A percentile compares a stretch with the other conserved stretches of the same genome.
phyloP scores from a whole-genome alignment of 2,329 filamentous ascomycete genomes.

The Fusarium metavorans region DNA sequence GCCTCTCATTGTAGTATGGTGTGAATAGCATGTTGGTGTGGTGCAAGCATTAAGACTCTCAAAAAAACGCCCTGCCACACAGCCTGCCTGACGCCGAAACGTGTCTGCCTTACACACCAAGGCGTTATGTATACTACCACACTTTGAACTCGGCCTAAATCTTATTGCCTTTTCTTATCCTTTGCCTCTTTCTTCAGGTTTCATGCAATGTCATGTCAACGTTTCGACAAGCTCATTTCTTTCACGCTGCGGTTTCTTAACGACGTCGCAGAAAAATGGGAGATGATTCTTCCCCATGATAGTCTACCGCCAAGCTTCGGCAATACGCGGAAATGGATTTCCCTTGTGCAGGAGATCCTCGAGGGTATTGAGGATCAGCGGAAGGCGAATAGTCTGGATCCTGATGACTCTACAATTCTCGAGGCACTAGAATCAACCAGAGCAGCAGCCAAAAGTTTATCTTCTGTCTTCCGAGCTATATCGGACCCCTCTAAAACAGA shows the following conservation, averaged over 20 bases:
- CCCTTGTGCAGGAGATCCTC: not conserved
- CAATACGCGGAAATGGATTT: fast-evolving
- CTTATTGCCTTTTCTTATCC: fast-evolving
- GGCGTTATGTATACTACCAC: too few relatives aligned
- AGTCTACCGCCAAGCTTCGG: not conserved
- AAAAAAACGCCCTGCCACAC: too few relatives aligned
- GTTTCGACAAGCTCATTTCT: not conserved
- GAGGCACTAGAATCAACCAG: fast-evolving
- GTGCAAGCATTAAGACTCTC: too few relatives aligned
- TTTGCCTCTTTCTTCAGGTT: not conserved
- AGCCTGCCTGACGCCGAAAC: too few relatives aligned
- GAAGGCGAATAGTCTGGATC: not conserved
- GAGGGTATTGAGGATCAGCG: not conserved
- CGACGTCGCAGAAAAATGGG: not conserved
- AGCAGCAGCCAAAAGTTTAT: fast-evolving
- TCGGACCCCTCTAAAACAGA: not conserved
- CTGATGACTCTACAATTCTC: not conserved
- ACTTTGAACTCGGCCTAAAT: too few relatives aligned
- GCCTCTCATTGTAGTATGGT: too few relatives aligned
- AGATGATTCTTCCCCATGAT: not conserved
- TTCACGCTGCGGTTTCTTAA: not conserved
- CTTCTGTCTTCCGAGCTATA: not conserved
- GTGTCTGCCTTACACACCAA: too few relatives aligned
- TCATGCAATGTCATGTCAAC: not conserved
- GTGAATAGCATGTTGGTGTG: too few relatives aligned